Evolutionary conservation across 2,329 filamentous ascomycete species (phyloP).

Genomic region (Tolypocladium tundrense): DNA sequence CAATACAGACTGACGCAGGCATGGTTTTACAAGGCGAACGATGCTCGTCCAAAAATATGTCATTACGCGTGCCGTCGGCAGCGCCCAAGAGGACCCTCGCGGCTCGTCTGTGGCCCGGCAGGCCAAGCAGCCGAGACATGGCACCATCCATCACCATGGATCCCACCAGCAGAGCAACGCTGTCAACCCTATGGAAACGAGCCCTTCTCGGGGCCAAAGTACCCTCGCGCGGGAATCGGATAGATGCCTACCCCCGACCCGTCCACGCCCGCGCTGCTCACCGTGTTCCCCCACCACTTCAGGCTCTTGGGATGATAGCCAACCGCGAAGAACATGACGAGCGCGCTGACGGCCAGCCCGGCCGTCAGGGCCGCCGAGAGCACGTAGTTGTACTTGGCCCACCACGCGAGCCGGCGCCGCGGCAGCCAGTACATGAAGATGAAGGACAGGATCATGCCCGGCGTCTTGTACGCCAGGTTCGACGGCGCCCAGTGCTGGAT

Average conservation of each 20-base stretch:
- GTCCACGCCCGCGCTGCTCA: slow-evolving; percentile 9
- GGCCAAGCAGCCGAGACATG: background rate
- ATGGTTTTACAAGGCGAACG: background rate
- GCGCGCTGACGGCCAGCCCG: slow-evolving; percentile 29
- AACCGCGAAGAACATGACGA: slow-evolving; percentile 33
- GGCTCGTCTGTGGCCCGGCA: background rate
- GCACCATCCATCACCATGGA: background rate
- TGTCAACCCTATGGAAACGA: background rate
- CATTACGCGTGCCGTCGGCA: background rate
- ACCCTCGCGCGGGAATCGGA: slow-evolving; percentile 12
- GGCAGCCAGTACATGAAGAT: slow-evolving; percentile 29
- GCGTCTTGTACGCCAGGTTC: slow-evolving; percentile 32
- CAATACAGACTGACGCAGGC: background rate
- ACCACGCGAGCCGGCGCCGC: slow-evolving; percentile 28
- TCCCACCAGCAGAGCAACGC: background rate
- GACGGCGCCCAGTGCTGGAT: slow-evolving; percentile 32
- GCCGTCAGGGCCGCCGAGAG: slow-evolving; percentile 30
- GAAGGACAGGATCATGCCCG: slow-evolving; percentile 27
- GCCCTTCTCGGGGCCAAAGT: slow-evolving; percentile 17
- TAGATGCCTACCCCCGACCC: slow-evolving; percentile 10
- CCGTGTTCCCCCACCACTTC: slow-evolving; percentile 33
- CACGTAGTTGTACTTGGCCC: slow-evolving; percentile 37
- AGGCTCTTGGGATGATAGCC: slow-evolving; percentile 17
- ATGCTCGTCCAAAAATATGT: background rate
- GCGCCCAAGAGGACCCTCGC: background rate